Conservation (phyloP, 176 grass and related monocot species). For the Musa beccarii region DNA sequence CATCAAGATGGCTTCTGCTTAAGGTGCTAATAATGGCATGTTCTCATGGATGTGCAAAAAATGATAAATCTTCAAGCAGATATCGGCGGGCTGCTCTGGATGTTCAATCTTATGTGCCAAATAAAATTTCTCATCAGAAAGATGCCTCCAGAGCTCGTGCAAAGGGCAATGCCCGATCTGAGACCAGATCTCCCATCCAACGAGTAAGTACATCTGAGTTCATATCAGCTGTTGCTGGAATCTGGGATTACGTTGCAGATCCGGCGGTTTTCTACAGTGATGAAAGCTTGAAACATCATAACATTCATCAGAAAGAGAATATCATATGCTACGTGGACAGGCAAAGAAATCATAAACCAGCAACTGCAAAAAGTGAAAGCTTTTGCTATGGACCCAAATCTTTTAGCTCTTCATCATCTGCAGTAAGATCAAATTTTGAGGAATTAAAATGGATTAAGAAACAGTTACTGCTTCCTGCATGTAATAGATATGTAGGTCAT, state of each 20-base stretch:
- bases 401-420: conserved; percentile 14
- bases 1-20: background rate
- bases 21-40: conserved; percentile 40
- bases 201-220: conserved; percentile 58
- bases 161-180: conserved; percentile 26
- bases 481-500: conserved; percentile 14
- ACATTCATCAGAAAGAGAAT: conserved; percentile 30
- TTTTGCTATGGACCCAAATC: conserved; percentile 15
- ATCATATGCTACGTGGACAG: conserved; percentile 22
- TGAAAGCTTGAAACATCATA: conserved; percentile 28
- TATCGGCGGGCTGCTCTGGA: conserved; percentile 36
- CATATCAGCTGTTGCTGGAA: conserved; percentile 36
- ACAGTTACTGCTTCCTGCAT: conserved; percentile 34
- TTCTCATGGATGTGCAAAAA: conserved; percentile 28
- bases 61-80: conserved; percentile 49
- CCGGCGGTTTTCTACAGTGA: conserved; percentile 31
- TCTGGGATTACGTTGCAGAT: conserved; percentile 65
- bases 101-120: conserved; percentile 25
- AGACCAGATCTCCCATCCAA: conserved; percentile 31
- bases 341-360: conserved; percentile 15
- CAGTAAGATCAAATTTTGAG: conserved; percentile 32
- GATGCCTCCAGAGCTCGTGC: conserved; percentile 16
- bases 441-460: conserved; percentile 51
- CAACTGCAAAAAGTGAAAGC: conserved; percentile 18
- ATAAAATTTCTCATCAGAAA: conserved; percentile 34